Base-by-base conservation (phyloP, 148 eudicot species). In the Rhododendron simsii region DNA sequence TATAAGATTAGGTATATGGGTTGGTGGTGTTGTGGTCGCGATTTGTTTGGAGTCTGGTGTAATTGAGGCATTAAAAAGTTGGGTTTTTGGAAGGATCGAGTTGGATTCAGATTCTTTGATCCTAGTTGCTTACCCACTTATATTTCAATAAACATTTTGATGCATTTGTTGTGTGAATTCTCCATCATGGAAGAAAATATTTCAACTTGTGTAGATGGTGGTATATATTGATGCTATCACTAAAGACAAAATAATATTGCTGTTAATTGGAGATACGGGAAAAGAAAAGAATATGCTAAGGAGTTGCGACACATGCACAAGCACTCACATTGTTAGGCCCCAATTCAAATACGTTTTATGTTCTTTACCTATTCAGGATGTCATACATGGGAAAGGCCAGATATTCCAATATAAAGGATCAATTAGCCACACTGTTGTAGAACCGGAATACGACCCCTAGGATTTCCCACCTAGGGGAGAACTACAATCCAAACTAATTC, bases 71-170 rank as follows among this genome's bases (percentile, higher is more conserved):
- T 71, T 84, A 18, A 10, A 59, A 83, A 45, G 55, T 71, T 84
- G 86, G 86, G 21, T 82, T 33, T 41, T 63, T 61, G 18, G 35
- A 63, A 11, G 83, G 87, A 85, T 85, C 78, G 69, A 65, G 77
- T 78, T 47, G 30, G 78, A 80, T 47, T 80, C 65, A 11, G 57
- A 45, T 79, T 26, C 26, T 30, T 78, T 80, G 28, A 23, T 79
- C 30, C 55, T 61, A 61, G 41, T 85, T 16, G 79, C 30, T 85
- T 7, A n/a, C 57, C 76, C 44, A 12, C 37, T 33, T 20, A 47
- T 74, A 3, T 3, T 53, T 37, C 50, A 39, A 39, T 3, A 6
- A 0, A 53, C 6, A 48, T 10, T 74, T 5, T 76, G 39, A 55
- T 47, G 53, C 35, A 55, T 84, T 84, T 55, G 14, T 69, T 26